These are phyloP conservation scores for Plasmopara muralis DNA, from an alignment of 352 stramenopile species.

Conservation along the genomic window DNA sequence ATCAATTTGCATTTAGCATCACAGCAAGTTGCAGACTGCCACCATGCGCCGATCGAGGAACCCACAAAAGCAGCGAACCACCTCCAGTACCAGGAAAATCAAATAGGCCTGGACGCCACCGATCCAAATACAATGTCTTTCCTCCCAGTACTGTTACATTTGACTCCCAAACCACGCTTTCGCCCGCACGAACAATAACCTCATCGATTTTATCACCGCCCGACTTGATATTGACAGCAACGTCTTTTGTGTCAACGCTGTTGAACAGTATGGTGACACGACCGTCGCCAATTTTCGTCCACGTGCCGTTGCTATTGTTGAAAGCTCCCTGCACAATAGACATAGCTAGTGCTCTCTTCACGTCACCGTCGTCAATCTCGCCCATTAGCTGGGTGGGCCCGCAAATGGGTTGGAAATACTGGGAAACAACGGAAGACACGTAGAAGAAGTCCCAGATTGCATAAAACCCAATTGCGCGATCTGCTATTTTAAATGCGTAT, in stretches of 20 bases:
- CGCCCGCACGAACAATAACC: slow-evolving; percentile 20
- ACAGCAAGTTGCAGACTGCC: slow-evolving; percentile 22
- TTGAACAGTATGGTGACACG: slow-evolving; percentile 30
- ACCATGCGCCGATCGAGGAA: slow-evolving; percentile 20
- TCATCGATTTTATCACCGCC: slow-evolving; percentile 27
- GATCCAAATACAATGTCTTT: slow-evolving; percentile 38
- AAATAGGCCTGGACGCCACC: slow-evolving; percentile 30
- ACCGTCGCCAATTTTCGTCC: slow-evolving; percentile 26
- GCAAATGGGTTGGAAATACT: slow-evolving; percentile 46
- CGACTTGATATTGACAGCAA: slow-evolving; percentile 35
- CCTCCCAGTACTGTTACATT: slow-evolving; percentile 20
- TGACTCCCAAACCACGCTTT: slow-evolving; percentile 22
- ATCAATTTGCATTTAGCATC: slow-evolving; percentile 12
- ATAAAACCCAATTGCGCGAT: slow-evolving; percentile 34
- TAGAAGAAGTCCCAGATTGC: slow-evolving; percentile 39
- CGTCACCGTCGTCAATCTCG: slow-evolving; percentile 37
- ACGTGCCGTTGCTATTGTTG: slow-evolving; percentile 27
- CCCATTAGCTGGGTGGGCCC: slow-evolving; percentile 34
- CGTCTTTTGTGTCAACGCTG: slow-evolving; percentile 29
- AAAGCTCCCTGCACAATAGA: slow-evolving; percentile 34
- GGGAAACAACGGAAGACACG: slow-evolving; percentile 32
- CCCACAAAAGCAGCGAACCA: slow-evolving; percentile 30
- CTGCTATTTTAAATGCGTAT: slow-evolving; percentile 34
- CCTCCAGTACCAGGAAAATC: slow-evolving; percentile 25
- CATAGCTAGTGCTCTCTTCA: slow-evolving; percentile 35